Evolutionary conservation across 2,329 filamentous ascomycete species (phyloP), one percentile per base, ranked within the genome.

Genomic region (Truncatella angustata): DNA sequence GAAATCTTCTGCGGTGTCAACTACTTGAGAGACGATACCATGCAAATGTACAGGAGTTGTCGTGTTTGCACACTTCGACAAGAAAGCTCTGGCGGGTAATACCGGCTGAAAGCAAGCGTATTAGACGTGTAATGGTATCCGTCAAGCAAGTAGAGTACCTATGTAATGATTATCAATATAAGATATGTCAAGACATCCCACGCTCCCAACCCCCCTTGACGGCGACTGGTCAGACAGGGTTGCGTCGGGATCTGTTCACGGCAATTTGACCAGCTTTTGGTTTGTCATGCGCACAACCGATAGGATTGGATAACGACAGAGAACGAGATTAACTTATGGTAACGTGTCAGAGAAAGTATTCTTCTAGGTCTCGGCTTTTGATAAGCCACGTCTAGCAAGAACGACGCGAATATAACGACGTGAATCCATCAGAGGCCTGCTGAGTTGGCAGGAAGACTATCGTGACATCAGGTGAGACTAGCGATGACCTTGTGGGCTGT

Each of bases 121-220:
- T 46, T 46, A 28, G 34, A 46, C 43, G 43, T 46, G 28, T 16
- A 32, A 34, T 34, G 14, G 32, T 20, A 18, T 20, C 20, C 20
- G 45, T 6, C 16, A 21, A 20, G 45, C 12, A 37, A 20, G 37
- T 16, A 39, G 20, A 36, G n/a, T n/a, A n/a, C n/a, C n/a, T n/a
- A 12, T 20, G 34, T 49, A 49, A 49, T 49, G 14, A 39, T 49
- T 39, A 36, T 37, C 32, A 49, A 49, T 20, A 49, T 35, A 20
- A 35, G 37, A 6, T 9, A 36, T 23, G 32, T 49, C 34, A 23
- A 49, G 18, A 39, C 45, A 49, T 49, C 45, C 45, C 45, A 49
- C 45, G 32, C 45, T 36, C 44, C 18, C 20, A 39, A 21, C 40
- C 16, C 14, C 32, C 16, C 20, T 49, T 35, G 44, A 30, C 44